Evolutionary conservation across 2,329 filamentous ascomycete genomes (phyloP).

Genomic region (Penicillium palitans): DNA sequence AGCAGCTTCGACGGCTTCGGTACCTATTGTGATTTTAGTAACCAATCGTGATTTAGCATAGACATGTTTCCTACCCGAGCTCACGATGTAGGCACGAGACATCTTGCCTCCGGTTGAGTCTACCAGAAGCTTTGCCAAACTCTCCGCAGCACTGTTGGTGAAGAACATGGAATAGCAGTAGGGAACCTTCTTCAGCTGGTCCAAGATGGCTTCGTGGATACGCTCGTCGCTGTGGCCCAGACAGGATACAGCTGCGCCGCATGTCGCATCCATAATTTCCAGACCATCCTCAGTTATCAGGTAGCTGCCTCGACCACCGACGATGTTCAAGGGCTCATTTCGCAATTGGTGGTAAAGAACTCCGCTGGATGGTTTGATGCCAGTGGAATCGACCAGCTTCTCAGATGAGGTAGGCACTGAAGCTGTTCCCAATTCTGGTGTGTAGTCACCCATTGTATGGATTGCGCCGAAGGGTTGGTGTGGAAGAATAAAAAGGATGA

Average conservation of each 20-base stretch:
- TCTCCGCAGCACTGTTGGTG: constrained; percentile 52
- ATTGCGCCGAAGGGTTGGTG: neutral
- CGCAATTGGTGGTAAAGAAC: constrained; percentile 54
- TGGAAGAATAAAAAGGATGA: neutral
- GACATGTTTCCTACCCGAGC: constrained; percentile 49
- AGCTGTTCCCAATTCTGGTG: constrained; percentile 1
- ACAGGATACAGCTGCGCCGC: constrained; percentile 70
- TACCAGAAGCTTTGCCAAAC: constrained; percentile 51
- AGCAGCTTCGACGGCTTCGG: constrained; percentile 66
- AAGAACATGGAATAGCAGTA: constrained; percentile 62
- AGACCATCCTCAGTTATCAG: constrained; percentile 53
- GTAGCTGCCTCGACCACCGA: constrained; percentile 49
- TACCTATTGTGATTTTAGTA: constrained; percentile 45
- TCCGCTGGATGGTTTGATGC: constrained; percentile 19
- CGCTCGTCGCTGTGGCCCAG: constrained; percentile 66
- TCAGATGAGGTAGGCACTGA: neutral
- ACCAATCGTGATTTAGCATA: neutral
- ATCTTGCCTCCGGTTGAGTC: constrained; percentile 54
- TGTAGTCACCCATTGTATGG: constrained; percentile 25
- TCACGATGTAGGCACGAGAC: constrained; percentile 56
- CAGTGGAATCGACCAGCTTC: neutral
- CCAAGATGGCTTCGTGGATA: constrained; percentile 59
- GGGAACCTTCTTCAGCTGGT: constrained; percentile 58
- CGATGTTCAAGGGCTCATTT: constrained; percentile 44
- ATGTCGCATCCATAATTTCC: constrained; percentile 66